A percentile compares a stretch with the other conserved stretches of the same genome.
Conservation (phyloP, 257 asterid species). For the Solanum chiquidenum region DNA sequence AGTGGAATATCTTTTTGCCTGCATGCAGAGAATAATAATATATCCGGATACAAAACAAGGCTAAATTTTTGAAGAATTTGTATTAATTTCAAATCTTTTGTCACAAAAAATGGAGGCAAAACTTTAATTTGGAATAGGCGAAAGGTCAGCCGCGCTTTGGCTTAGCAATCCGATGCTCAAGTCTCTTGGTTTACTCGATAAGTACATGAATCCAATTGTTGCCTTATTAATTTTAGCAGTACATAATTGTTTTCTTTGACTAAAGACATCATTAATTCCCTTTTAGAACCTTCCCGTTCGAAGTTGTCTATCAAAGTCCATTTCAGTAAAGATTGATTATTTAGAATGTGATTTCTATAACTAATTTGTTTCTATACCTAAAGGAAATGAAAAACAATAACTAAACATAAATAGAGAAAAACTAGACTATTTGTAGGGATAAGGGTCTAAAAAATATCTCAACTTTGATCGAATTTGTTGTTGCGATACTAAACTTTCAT, state of each 20-base stretch:
- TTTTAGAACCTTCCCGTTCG: not conserved
- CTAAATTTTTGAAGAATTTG: too few species aligned
- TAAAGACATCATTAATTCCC: not conserved
- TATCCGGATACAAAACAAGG: not conserved
- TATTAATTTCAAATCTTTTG: not conserved
- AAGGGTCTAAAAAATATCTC: too few species aligned
- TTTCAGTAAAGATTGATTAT: not conserved
- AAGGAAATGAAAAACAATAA: not conserved
- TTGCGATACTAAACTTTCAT: too few species aligned
- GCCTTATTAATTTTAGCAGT: not conserved
- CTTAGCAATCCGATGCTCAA: not conserved
- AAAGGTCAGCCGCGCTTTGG: not conserved
- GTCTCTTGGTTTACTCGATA: not conserved
- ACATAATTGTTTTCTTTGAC: too few species aligned
- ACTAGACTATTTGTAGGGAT: not conserved
- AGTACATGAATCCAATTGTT: not conserved
- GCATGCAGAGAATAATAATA: not conserved
- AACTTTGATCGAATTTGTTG: too few species aligned
- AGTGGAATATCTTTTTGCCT: not conserved
- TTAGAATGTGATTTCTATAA: not conserved
- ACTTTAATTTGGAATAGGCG: not conserved
- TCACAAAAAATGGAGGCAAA: not conserved
- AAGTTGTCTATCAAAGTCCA: not conserved
- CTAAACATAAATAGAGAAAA: not conserved
- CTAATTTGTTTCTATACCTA: not conserved